Percentiles rank a stretch among this genome's conserved stretches.
phyloP scores from a whole-genome alignment of 768 basidiomycete species.

The Tulasnella sp. region DNA sequence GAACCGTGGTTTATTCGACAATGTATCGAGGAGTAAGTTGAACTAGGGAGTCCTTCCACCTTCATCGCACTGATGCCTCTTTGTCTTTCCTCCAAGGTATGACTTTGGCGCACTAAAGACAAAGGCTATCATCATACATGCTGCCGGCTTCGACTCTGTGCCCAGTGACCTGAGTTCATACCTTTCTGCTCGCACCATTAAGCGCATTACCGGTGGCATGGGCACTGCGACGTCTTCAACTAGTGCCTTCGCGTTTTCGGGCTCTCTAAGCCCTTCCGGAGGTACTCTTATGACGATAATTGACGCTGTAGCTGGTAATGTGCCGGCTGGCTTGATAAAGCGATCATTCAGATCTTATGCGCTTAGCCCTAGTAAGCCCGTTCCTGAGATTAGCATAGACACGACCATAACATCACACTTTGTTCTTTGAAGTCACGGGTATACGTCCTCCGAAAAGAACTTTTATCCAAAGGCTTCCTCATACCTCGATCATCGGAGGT shows the following conservation, averaged over 20 bases:
- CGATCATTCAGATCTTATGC: slow-evolving; percentile 30
- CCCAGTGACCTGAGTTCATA: slow-evolving; percentile 61
- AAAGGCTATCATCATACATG: slow-evolving; percentile 62
- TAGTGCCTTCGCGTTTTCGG: slow-evolving; percentile 36
- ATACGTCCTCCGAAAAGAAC: slow-evolving; percentile 18
- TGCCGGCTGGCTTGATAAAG: slow-evolving; percentile 26
- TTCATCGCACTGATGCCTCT: slow-evolving; percentile 3
- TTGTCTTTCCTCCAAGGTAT: slow-evolving; percentile 36
- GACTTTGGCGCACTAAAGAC: slow-evolving; percentile 59
- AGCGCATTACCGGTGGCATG: slow-evolving; percentile 26
- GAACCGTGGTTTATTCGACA: slow-evolving; percentile 54
- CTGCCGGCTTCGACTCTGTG: slow-evolving; percentile 65
- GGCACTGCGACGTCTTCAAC: slow-evolving; percentile 40
- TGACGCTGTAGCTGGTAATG: slow-evolving; percentile 23
- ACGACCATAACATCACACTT: no score
- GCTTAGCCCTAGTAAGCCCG: slow-evolving; percentile 34
- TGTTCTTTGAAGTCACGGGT: no score
- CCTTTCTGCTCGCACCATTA: slow-evolving; percentile 57
- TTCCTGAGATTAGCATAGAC: no score
- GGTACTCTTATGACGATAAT: slow-evolving; percentile 41
- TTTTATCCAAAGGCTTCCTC: slow-evolving; percentile 31
- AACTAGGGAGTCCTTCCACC: no score
- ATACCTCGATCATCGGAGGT: slow-evolving; percentile 28
- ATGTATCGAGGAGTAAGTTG: slow-evolving; percentile 46
- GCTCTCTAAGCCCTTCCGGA: slow-evolving; percentile 42